Evolutionary conservation across 352 stramenopile genomes (phyloP).

Genomic region (Nothophytophthora sp.): DNA sequence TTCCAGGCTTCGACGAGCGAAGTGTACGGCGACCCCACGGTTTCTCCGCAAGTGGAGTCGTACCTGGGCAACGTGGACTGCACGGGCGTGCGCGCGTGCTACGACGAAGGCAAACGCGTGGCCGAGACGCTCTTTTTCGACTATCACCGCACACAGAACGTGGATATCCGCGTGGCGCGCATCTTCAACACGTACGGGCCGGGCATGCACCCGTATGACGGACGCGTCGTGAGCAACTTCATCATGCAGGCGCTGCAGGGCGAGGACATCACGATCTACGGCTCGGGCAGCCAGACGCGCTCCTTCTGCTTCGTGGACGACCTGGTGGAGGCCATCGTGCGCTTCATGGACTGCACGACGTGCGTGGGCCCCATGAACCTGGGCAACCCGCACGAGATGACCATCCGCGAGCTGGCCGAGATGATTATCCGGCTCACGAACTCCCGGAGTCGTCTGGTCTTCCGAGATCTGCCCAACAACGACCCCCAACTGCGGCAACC

Average conservation of each 20-base stretch:
- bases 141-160: conserved; percentile 93
- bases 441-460: conserved; percentile 89
- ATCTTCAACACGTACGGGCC: conserved; percentile 99
- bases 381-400: conserved; percentile 99
- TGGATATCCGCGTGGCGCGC: conserved; percentile 95
- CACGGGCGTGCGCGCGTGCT: conserved; percentile 97
- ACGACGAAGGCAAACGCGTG: conserved; percentile 99
- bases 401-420: conserved; percentile 93
- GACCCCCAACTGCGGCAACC: conserved; percentile 96
- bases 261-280: conserved; percentile 93
- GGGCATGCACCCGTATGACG: conserved; percentile 99
- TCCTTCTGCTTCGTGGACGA: conserved; percentile 99
- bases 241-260: conserved; percentile 91
- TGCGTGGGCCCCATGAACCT: conserved; percentile 93
- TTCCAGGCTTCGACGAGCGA: conserved; percentile 99
- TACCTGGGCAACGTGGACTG: conserved; percentile 95
- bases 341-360: conserved; percentile 93
- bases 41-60: conserved; percentile 92
- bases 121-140: conserved; percentile 99
- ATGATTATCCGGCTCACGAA: conserved; percentile 86
- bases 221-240: conserved; percentile 99
- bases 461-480: conserved; percentile 87
- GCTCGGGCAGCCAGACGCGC: conserved; percentile 95
- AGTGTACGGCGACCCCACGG: conserved; percentile 96
- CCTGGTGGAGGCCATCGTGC: conserved; percentile 96